Base-by-base conservation (phyloP, 495 filamentous ascomycete genomes). In the Geopyxis carbonaria region DNA sequence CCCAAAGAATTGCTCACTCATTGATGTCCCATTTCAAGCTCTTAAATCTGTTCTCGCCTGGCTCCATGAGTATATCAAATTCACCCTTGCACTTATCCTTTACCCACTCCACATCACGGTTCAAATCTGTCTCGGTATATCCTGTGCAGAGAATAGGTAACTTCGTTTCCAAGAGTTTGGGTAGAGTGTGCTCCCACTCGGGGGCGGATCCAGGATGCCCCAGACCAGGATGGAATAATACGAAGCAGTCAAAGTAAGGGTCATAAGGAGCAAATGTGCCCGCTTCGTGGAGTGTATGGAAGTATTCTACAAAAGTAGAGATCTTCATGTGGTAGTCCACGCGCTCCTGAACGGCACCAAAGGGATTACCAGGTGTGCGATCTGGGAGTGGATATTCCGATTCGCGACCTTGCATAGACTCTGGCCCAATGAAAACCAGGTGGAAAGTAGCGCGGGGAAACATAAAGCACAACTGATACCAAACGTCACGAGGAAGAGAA, bases 21-120 rank as follows among this genome's bases (percentile, higher is more conserved):
- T 94, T 94, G 48, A 95, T 55, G 67, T 99, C 89, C 91, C 91
- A 95, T 45, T 89, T 67, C 58, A 93, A 59, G 65, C 89, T 99
- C 54, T 85, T 70, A 62, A 99, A 99, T 7, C 64, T 71, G 47
- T 99, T 99, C 66, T 93, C 84, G 10, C 83, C 85, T 0, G 89
- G 87, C 58, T 91, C 70, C 57, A 99, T 64, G 35, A 99, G 62
- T 19, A 95, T 63, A 59, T 99, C 89, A 51, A 92, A 81, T 57
- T 99, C 89, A 2, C 83, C 83, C 2, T 68, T 68, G 46, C 79
- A 78, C 52, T 76, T 80, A 50, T 87, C 73, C 54, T 75, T 63
- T 18, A 95, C 80, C 80, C 82, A 93, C 20, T 79, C 68, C 15
- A 85, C 75, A 60, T 99, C 89, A 21, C 91, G 65, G 47, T 83